phyloP scores from a whole-genome alignment of 129 eudicot genomes.

The Saussurea involucrata region DNA sequence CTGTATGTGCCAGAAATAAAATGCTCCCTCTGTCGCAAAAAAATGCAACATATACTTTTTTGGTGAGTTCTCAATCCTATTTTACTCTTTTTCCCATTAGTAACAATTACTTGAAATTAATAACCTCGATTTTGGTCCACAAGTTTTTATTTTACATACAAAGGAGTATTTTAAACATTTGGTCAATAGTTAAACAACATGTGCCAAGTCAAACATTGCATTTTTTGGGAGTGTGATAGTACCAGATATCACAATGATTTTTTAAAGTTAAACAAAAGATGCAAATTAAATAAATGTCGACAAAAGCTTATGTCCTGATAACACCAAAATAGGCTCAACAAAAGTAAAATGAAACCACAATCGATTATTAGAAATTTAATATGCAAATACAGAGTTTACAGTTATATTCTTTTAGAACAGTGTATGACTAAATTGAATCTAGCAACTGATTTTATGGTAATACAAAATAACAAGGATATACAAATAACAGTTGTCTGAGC shows the following conservation, averaged over 20 bases:
- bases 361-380: neutral
- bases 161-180: neutral
- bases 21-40: neutral
- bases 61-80: neutral
- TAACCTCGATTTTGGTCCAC: neutral
- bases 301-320: neutral
- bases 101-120: neutral
- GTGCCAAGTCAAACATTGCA: neutral
- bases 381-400: neutral
- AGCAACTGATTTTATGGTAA: too few species aligned
- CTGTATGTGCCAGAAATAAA: neutral
- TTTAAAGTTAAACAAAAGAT: neutral
- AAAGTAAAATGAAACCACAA: neutral
- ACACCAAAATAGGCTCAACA: neutral
- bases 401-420: too few species aligned
- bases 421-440: too few species aligned
- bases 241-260: neutral
- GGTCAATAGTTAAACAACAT: neutral
- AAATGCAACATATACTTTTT: neutral
- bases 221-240: neutral
- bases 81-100: neutral
- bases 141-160: neutral
- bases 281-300: neutral
- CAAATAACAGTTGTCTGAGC: too few species aligned
- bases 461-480: too few species aligned